These are phyloP conservation scores for Chlamydomonas reinhardtii DNA, from an alignment of 163 green algal genomes.

Conservation along the genomic window DNA sequence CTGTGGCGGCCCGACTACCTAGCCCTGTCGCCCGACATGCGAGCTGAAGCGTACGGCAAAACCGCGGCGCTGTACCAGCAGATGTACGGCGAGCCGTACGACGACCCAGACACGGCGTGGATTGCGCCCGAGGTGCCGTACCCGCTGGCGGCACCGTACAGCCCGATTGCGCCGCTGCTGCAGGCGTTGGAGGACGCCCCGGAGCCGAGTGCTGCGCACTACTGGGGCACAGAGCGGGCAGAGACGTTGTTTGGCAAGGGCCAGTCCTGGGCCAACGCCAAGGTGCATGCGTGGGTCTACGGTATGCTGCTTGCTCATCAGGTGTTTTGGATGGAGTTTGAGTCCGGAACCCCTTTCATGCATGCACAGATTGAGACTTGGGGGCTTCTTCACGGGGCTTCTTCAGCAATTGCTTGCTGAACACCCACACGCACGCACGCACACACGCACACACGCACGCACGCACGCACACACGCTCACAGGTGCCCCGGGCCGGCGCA, in stretches of 20 bases:
- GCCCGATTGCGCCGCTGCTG: not conserved
- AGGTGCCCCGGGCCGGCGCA: not conserved
- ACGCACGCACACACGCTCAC: too few relatives aligned
- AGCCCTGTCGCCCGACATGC: not conserved
- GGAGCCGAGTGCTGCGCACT: not conserved
- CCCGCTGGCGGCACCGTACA: not conserved
- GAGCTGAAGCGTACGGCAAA: not conserved
- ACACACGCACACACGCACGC: too few relatives aligned
- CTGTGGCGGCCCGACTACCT: not conserved
- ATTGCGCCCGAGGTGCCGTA: not conserved
- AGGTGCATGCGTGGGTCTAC: too few relatives aligned
- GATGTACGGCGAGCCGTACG: constrained; percentile 1
- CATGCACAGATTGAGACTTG: too few relatives aligned
- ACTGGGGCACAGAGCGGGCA: too few relatives aligned
- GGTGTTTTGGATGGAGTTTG: too few relatives aligned
- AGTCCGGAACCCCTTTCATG: too few relatives aligned
- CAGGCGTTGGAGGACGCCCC: not conserved
- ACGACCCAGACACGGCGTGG: not conserved
- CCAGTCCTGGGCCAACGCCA: not conserved
- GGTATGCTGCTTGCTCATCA: too few relatives aligned
- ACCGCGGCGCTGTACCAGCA: not conserved
- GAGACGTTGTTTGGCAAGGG: too few relatives aligned
- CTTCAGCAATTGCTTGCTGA: too few relatives aligned
- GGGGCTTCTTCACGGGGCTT: too few relatives aligned
- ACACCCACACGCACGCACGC: too few relatives aligned